Conservation (phyloP, 1,284 basidiomycete species). For the Puccinia horiana region DNA sequence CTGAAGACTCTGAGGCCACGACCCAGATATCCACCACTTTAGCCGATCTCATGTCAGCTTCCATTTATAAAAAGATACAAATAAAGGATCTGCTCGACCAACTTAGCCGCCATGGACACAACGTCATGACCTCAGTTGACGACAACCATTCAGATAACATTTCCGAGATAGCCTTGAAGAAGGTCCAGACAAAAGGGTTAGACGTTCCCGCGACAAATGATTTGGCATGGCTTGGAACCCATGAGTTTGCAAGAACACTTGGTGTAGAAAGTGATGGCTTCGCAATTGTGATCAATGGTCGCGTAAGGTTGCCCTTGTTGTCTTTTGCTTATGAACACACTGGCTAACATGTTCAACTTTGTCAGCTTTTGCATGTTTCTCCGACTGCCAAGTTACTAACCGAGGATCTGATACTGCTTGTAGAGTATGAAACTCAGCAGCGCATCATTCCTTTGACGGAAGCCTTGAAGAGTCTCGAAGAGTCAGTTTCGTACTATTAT, state of each 20-base stretch:
- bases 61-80: neutral
- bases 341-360: neutral
- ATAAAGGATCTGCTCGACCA: conserved; percentile 2
- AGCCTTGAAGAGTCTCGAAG: conserved; percentile 15
- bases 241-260: conserved; percentile 57
- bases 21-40: conserved; percentile 9
- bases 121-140: neutral
- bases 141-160: neutral
- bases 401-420: conserved; percentile 34
- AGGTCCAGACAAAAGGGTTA: neutral
- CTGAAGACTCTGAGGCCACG: neutral
- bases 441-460: conserved; percentile 30
- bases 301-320: conserved; percentile 63
- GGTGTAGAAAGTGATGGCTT: conserved; percentile 65
- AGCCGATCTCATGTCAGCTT: neutral
- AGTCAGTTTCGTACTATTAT: neutral
- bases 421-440: conserved; percentile 44
- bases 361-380: conserved; percentile 7
- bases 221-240: conserved; percentile 21
- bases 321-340: neutral
- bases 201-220: neutral
- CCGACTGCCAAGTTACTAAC: neutral
- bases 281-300: conserved; percentile 75
- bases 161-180: neutral
- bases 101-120: conserved; percentile 9